phyloP scores from a whole-genome alignment of 2,329 filamentous ascomycete species.

The Sphaceloma murrayae region DNA sequence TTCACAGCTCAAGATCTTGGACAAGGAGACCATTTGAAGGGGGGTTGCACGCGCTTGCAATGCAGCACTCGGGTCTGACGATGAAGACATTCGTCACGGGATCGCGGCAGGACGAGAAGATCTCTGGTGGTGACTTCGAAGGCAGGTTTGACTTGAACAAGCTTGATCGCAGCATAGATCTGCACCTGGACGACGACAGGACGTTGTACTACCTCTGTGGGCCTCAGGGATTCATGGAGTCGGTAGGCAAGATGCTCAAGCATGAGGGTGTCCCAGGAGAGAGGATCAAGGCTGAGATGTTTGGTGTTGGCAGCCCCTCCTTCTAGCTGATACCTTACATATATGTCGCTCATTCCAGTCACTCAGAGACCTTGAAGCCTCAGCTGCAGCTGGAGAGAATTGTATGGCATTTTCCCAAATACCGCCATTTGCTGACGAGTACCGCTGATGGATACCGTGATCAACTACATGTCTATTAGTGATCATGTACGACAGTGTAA shows the following conservation, averaged over 20 bases:
- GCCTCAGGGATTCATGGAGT: slow-evolving; percentile 59
- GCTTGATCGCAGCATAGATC: slow-evolving; percentile 42
- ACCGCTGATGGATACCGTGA: too few relatives aligned
- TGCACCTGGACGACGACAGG: slow-evolving; percentile 46
- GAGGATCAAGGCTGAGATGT: slow-evolving; percentile 52
- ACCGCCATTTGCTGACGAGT: too few relatives aligned
- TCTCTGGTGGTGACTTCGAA: slow-evolving; percentile 43
- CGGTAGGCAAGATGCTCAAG: slow-evolving; percentile 45
- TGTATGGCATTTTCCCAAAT: too few relatives aligned
- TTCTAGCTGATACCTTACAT: neutral
- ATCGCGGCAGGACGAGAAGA: slow-evolving; percentile 38
- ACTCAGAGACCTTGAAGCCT: too few relatives aligned
- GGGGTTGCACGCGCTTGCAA: slow-evolving; percentile 39
- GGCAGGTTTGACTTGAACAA: slow-evolving; percentile 51
- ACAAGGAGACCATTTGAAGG: slow-evolving; percentile 47
- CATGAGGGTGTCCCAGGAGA: slow-evolving; percentile 47
- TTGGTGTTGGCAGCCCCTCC: slow-evolving; percentile 13
- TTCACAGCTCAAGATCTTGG: slow-evolving; percentile 50
- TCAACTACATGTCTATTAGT: too few relatives aligned
- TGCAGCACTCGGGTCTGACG: slow-evolving; percentile 40
- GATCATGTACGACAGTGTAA: too few relatives aligned
- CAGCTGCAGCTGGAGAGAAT: too few relatives aligned
- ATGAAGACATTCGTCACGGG: slow-evolving; percentile 50
- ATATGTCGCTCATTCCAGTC: neutral
- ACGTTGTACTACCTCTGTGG: slow-evolving; percentile 66